phyloP scores from a whole-genome alignment of 2,329 filamentous ascomycete genomes.

The Teratosphaeria gauchensis region DNA sequence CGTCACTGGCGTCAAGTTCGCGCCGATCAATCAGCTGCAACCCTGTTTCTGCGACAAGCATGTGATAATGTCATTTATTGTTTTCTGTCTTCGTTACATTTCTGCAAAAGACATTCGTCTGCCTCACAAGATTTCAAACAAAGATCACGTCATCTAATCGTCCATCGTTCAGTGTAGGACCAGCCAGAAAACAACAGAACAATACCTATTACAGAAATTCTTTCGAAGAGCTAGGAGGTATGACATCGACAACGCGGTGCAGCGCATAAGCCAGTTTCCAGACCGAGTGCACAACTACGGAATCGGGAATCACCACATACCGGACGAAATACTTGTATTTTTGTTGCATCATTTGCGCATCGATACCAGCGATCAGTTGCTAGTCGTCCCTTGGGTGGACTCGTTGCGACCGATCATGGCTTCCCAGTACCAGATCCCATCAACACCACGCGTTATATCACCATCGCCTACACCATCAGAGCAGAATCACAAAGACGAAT shows the following conservation, averaged over 20 bases:
- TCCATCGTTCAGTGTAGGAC: not conserved
- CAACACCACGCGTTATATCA: constrained; percentile 78
- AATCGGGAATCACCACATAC: not conserved
- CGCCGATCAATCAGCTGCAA: not conserved
- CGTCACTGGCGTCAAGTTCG: not conserved
- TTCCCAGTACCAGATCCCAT: constrained; percentile 53
- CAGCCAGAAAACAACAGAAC: not conserved
- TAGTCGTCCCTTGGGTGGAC: too few species aligned
- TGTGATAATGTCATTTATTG: not conserved
- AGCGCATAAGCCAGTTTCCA: not conserved
- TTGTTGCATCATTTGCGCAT: too few species aligned
- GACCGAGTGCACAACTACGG: not conserved
- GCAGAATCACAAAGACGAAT: constrained; percentile 44
- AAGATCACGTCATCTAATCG: too few species aligned
- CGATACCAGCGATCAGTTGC: too few species aligned
- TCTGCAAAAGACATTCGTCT: not conserved
- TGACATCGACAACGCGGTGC: not conserved
- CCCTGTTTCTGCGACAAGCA: not conserved
- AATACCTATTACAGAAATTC: not conserved
- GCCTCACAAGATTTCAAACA: too few species aligned
- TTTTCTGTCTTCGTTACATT: not conserved
- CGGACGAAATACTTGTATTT: not conserved
- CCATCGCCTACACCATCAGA: constrained; percentile 70
- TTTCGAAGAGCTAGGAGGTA: not conserved
- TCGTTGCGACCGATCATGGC: constrained; percentile 8